phyloP scores from a whole-genome alignment of 352 stramenopile species.

The Thraustochytrium sp. region DNA sequence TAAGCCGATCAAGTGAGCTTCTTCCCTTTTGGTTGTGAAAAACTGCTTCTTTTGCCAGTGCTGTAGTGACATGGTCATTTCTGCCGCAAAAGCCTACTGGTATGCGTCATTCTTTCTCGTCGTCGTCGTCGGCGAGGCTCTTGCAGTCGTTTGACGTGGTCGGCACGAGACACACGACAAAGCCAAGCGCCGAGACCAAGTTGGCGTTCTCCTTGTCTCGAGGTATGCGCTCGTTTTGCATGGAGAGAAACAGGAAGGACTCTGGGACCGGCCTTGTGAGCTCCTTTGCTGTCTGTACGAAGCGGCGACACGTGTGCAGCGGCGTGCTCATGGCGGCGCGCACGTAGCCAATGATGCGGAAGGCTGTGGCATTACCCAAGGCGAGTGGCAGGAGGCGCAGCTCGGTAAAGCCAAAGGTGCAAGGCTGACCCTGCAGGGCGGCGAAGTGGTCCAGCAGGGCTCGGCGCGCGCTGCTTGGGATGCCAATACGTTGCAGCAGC shows the following conservation, averaged over 20 bases:
- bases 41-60: too few species aligned
- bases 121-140: too few species aligned
- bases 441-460: not conserved
- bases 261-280: not conserved
- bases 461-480: not conserved
- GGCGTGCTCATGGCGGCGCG: slow-evolving; percentile 17
- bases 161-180: not conserved
- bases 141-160: not conserved
- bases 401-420: not conserved
- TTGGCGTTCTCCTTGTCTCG: not conserved
- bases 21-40: too few species aligned
- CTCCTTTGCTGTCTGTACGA: not conserved
- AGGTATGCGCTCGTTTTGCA: slow-evolving; percentile 11
- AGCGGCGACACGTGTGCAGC: not conserved
- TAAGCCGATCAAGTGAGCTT: not conserved
- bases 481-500: slow-evolving; percentile 10
- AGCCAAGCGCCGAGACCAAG: not conserved
- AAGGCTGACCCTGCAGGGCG: not conserved
- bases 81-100: not conserved
- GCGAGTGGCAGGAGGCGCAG: not conserved
- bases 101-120: not conserved
- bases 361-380: not conserved
- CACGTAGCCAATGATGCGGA: slow-evolving; percentile 30
- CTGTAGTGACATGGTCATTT: not conserved
- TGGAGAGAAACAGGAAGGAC: not conserved